Base-by-base conservation (phyloP, 1,139 yeast species). In the Pichia sp. region DNA sequence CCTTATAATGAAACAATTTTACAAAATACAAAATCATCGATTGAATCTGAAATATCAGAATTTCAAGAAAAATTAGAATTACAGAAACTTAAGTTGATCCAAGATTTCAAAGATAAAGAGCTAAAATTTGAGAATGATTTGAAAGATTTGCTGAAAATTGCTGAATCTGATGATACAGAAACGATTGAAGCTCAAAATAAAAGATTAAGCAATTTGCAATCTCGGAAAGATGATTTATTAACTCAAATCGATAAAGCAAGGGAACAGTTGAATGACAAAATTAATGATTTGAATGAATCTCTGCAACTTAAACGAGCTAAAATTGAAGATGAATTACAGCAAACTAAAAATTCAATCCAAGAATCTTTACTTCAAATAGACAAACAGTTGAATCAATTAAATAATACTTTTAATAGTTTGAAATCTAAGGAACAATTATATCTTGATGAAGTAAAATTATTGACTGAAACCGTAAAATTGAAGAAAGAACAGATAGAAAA, bases 161-260 rank as follows among this genome's bases (percentile, higher is more conserved):
- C 43, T n/a, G 14, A 39, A 30, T 7, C 14, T 14, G 39, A 35
- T 20, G 41, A 43, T 32, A 23, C 12, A 8, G 41, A 43, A 20
- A 35, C 42, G 17, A 10, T 40, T 4, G 22, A 23, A 5, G 6
- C 14, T 14, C 32, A 39, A 20, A 19, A 33, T 6, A 8, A 17
- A 14, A 20, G 39, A 30, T 21, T 39, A 7, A 19, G 43, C 9
- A 14, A 14, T 19, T 14, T 41, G 11, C 28, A 36, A n/a, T 12
- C 3, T 6, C 34, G 36, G 25, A 42, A 40, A 25, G 25, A 35
- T 2, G 12, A 32, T 8, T 26, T 44, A 20, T 5, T 36, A 1
- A 10, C 20, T 5, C 24, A 37, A 21, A 39, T 46, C 11, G 42
- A 45, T 25, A 6, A 18, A 10, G 40, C 43, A 3, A 42, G 38